Conservation (phyloP, 495 filamentous ascomycete genomes). For the Penicillium odoratum region DNA sequence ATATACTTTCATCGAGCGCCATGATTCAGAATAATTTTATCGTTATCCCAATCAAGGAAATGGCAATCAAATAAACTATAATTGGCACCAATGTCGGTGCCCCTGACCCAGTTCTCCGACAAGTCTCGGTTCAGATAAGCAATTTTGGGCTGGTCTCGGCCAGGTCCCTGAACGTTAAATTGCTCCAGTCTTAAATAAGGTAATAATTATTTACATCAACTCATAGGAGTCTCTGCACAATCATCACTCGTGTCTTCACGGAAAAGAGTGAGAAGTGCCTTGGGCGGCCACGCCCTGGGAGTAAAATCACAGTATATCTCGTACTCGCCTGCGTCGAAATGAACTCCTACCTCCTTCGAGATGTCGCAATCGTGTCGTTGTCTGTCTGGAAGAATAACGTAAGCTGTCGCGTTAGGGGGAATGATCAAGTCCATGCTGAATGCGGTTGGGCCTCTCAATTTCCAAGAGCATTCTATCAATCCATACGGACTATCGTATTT, state of each 20-base stretch:
- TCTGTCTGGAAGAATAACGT: neutral
- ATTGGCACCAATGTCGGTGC: neutral
- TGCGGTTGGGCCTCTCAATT: neutral
- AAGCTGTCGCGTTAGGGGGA: neutral
- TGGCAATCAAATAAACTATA: neutral
- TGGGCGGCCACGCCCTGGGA: neutral
- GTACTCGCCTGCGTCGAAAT: neutral
- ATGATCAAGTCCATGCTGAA: neutral
- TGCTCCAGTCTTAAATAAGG: neutral
- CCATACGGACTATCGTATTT: neutral
- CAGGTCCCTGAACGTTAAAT: neutral
- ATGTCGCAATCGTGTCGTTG: neutral
- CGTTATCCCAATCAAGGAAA: neutral
- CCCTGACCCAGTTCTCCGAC: neutral
- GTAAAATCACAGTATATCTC: neutral
- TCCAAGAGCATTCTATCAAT: neutral
- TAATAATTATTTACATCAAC: neutral
- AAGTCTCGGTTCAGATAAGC: neutral
- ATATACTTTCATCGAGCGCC: neutral
- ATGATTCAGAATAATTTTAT: neutral
- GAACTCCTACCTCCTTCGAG: neutral
- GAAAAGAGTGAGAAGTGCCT: neutral
- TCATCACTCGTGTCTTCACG: neutral
- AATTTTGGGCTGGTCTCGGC: neutral
- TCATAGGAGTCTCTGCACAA: neutral